Conservation (phyloP, 345 rosid species). For the Moringa oleifera region DNA sequence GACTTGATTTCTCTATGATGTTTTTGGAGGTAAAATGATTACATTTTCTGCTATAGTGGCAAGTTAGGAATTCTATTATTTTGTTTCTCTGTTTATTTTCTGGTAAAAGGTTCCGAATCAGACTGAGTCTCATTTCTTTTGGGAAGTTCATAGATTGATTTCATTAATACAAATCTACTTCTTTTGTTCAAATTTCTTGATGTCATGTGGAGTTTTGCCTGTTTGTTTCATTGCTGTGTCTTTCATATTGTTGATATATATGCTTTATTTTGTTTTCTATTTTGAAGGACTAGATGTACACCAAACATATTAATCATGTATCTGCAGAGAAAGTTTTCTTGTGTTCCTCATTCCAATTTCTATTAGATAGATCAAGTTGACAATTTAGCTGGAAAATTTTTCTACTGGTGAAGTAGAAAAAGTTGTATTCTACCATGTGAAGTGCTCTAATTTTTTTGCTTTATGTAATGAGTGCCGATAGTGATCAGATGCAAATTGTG, state of each 20-base stretch:
- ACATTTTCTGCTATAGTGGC: too few relatives aligned
- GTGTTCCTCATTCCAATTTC: not conserved
- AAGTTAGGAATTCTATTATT: not conserved
- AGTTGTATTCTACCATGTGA: too few relatives aligned
- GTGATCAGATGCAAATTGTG: not conserved
- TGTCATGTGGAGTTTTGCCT: not conserved
- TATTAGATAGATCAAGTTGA: not conserved
- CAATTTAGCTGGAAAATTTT: too few relatives aligned
- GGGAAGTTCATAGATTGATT: not conserved
- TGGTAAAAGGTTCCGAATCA: not conserved
- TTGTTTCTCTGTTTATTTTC: not conserved
- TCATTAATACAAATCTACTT: not conserved
- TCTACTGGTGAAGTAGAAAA: not conserved
- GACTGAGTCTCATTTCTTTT: not conserved
- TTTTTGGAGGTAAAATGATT: too few relatives aligned
- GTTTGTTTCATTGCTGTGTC: not conserved
- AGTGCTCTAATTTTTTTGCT: too few relatives aligned
- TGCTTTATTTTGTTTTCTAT: not conserved
- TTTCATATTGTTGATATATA: too few relatives aligned
- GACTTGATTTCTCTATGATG: constrained; percentile 1
- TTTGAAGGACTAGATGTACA: not conserved
- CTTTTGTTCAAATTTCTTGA: too few relatives aligned
- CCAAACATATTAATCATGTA: not conserved
- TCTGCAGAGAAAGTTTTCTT: not conserved
- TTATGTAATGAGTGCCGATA: too few relatives aligned